Evolutionary conservation across 495 filamentous ascomycete species (phyloP), one percentile per base, ranked within the genome.

Genomic region (Aspergillus diversus): DNA sequence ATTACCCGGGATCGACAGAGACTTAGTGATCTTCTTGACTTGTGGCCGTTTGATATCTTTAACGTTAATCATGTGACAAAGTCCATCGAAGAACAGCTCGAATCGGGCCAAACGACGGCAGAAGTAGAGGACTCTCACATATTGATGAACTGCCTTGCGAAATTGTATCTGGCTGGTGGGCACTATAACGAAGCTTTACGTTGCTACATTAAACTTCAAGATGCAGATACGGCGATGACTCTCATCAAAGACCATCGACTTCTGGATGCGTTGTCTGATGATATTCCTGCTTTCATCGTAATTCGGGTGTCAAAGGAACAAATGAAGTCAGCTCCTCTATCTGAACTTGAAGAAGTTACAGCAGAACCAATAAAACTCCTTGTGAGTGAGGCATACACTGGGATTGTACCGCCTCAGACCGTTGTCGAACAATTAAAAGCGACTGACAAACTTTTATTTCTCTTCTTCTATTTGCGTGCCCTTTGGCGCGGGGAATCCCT

Each of bases 391-490:
- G 92, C 93, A 8, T 87, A 90, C 57, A 90, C 92, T 51, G 95
- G 95, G 1, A 89, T 94, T 47, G 90, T 99, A 15, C 87, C 81
- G 11, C 91, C 93, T 0, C 82, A 88, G 3, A 81, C 85, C 0
- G 92, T 98, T 5, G 89, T 98, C 37, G 65, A 76, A 2, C 94
- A 98, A 65, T 82, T 99, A 3, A 64, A 84, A 57, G 72, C 73
- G 37, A 78, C 78, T 59, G 78, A 80, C 69, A 78, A 63, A 3
- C 71, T 78, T 47, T 73, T 91, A n/a, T 97, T 95, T 71, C 85
- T 96, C 7, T 99, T 90, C 76, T 93, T 98, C 77, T 97, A 97
- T 70, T 81, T 97, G 9, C 87, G 92, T 13, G 86, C 89, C 2
- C 80, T 99, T 13, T 98, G 94, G 96, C 80, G 81, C 13, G 90